Conservation (phyloP, 805 yeast species). For the Hanseniaspora lachancei region DNA sequence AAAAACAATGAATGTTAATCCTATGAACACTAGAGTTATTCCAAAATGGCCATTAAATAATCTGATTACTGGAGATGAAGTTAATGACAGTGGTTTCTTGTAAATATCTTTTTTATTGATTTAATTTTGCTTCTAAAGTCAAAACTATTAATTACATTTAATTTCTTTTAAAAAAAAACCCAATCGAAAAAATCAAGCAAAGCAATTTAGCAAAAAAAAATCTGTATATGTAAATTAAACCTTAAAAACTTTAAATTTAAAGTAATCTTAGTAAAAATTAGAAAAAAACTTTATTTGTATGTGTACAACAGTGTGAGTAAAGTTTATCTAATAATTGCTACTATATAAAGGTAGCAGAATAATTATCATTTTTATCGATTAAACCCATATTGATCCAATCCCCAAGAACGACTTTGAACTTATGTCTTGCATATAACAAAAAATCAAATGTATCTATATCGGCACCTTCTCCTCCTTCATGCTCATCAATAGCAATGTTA, state of each 20-base stretch:
- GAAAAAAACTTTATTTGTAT: no score
- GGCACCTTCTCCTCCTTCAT: slow-evolving; percentile 25
- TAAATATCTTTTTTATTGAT: not conserved
- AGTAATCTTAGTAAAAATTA: no score
- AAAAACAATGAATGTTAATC: slow-evolving; percentile 29
- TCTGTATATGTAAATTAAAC: not conserved
- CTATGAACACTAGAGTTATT: slow-evolving; percentile 46
- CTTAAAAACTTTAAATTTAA: no score
- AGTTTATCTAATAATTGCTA: not conserved
- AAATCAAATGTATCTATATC: slow-evolving; percentile 64
- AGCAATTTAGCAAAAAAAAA: not conserved
- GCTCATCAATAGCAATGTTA: slow-evolving; percentile 10
- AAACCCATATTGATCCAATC: slow-evolving; percentile 57
- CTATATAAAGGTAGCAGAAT: not conserved
- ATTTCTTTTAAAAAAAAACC: no score
- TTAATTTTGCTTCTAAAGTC: no score
- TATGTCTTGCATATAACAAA: slow-evolving; percentile 59
- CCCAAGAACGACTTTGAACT: slow-evolving; percentile 58
- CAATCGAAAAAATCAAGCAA: no score
- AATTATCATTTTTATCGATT: slow-evolving; percentile 20
- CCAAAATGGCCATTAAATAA: slow-evolving; percentile 73
- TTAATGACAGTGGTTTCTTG: not conserved
- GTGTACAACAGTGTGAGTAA: not conserved
- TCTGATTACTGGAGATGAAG: slow-evolving; percentile 26
- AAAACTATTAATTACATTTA: not conserved